These are phyloP conservation scores for Russula virescens DNA, from an alignment of 768 basidiomycete species.

Conservation along the genomic window DNA sequence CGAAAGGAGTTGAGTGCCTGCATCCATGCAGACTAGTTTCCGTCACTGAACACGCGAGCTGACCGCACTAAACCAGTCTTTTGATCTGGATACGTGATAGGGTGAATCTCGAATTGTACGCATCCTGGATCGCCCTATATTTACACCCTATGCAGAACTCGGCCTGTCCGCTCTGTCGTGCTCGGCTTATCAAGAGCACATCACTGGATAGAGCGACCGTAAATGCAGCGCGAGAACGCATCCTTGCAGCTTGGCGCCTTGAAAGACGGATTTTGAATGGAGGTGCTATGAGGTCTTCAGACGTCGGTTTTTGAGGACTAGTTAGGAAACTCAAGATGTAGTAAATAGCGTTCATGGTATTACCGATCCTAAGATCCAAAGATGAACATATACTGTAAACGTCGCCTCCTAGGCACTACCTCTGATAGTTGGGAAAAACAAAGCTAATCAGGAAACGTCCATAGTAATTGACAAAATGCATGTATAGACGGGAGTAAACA, in stretches of 20 bases:
- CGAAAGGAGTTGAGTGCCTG: constrained; percentile 59
- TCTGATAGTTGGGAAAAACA: neutral
- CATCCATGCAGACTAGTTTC: too few relatives aligned
- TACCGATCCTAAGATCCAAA: neutral
- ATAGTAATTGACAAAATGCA: neutral
- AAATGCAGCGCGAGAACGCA: constrained; percentile 3
- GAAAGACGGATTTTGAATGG: constrained; percentile 7
- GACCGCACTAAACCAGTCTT: constrained; percentile 2
- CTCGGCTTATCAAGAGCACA: constrained; percentile 35
- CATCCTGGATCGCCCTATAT: neutral
- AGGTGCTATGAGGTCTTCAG: neutral
- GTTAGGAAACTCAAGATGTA: neutral
- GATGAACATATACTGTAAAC: constrained; percentile 12
- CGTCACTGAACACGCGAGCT: constrained; percentile 4
- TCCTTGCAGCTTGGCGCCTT: constrained; percentile 8
- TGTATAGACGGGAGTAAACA: neutral
- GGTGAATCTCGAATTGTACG: constrained; percentile 6
- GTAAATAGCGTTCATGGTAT: constrained; percentile 14
- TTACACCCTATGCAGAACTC: constrained; percentile 41
- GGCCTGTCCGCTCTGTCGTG: constrained; percentile 64
- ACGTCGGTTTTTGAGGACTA: neutral
- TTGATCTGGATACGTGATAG: constrained; percentile 23
- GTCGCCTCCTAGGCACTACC: neutral
- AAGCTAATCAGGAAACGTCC: constrained; percentile 11
- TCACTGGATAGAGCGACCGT: neutral